Base-by-base conservation (phyloP, 495 filamentous ascomycete genomes). In the Trichoderma asperelloides region DNA sequence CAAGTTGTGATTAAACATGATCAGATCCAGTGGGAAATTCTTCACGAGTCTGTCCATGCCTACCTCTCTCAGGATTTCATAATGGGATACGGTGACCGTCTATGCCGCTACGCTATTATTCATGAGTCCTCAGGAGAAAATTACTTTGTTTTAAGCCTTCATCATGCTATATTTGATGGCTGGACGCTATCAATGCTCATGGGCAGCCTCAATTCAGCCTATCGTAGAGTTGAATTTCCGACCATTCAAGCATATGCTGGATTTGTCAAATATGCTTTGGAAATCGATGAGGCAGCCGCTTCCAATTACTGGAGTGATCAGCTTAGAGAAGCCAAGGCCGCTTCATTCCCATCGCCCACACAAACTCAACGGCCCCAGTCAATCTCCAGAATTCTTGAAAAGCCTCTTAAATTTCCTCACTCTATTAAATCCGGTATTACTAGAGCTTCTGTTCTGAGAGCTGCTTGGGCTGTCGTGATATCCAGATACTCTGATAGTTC, bases 71-170 rank as follows among this genome's bases (percentile, higher is more conserved):
- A 64, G 15, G 2, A 40, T 3, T 60, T 60, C 23, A 23, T 8
- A 7, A 64, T 64, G 63, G 63, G 63, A 25, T 64, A 64, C 16
- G 63, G 63, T 25, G 11, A 30, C 8, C 33, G 40, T 12, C 15
- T 64, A 8, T 41, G 21, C 63, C 63, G 63, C 8, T 41, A 64
- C n/a, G 63, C 33, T 15, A 40, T 64, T 2, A 11, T 64, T 12
- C 63, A 64, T 40, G 63, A 64, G 18, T n/a, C 63, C 6, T 45
- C 37, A 23, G 30, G 63, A 16, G 33, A 64, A 3, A 40, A 41
- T 23, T 21, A 23, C 6, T 84, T 88, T 72, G 76, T 87, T 3
- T 84, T 80, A 81, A 85, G 84, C 21, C 27, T 64, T 16, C 69
- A 70, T 39, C 69, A 70, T 37, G 65, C 65, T 18, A 21, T 70